Percentiles rank a stretch among this genome's conserved stretches.
Evolutionary conservation across 306 rosid genomes (phyloP).

Genomic region (Vigna trinervia): DNA sequence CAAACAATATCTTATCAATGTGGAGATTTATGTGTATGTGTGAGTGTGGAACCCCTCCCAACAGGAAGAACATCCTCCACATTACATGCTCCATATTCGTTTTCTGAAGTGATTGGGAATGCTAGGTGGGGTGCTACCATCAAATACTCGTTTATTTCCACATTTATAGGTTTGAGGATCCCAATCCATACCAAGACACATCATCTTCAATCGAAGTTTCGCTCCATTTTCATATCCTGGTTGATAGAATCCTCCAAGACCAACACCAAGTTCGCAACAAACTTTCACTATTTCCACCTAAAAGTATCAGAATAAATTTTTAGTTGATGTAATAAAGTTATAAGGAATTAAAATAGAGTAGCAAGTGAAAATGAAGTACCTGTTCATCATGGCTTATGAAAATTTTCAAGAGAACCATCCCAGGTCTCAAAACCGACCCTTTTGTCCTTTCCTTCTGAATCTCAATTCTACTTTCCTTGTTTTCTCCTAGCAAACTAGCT

Average conservation of each 20-base stretch:
- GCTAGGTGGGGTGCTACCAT: conserved; percentile 53
- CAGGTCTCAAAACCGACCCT: conserved; percentile 54
- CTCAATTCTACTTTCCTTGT: conserved; percentile 20
- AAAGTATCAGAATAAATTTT: conserved; percentile 18
- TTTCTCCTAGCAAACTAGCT: conserved; percentile 12
- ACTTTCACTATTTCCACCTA: conserved; percentile 58
- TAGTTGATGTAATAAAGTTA: neutral
- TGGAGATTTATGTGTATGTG: too few relatives aligned
- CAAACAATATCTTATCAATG: too few relatives aligned
- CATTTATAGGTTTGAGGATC: conserved; percentile 69
- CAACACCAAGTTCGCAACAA: conserved; percentile 59
- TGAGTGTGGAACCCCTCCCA: too few relatives aligned
- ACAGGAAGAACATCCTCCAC: conserved; percentile 48
- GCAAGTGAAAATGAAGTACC: conserved; percentile 46
- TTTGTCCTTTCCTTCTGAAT: neutral
- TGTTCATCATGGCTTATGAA: conserved; percentile 52
- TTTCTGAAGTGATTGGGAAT: conserved; percentile 54
- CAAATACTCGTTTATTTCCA: conserved; percentile 41
- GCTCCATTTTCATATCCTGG: conserved; percentile 66
- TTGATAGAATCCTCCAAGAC: conserved; percentile 77
- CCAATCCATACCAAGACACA: conserved; percentile 83
- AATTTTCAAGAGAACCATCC: conserved; percentile 71
- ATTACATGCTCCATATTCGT: conserved; percentile 11
- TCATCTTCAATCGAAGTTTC: conserved; percentile 70
- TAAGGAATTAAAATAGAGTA: neutral